Conservation (phyloP, 495 filamentous ascomycete genomes). For the Tuber magnatum region DNA sequence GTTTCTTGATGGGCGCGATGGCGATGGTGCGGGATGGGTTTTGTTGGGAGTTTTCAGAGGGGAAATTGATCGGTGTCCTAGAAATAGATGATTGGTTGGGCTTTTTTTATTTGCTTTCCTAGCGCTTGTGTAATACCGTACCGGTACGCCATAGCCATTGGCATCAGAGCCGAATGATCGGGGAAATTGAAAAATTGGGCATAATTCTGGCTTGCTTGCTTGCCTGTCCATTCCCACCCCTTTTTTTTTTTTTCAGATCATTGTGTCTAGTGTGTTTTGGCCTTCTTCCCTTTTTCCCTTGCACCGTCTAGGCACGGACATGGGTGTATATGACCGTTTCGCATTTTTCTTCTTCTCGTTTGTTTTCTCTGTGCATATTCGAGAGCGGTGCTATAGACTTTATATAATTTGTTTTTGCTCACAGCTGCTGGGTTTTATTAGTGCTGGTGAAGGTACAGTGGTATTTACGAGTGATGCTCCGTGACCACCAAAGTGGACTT, state of each 20-base stretch:
- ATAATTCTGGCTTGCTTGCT: background rate
- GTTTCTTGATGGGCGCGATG: background rate
- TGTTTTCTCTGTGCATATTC: background rate
- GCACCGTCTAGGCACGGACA: background rate
- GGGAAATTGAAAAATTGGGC: background rate
- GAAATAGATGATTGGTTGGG: background rate
- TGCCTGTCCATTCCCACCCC: background rate
- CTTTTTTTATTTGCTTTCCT: background rate
- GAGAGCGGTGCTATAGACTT: background rate
- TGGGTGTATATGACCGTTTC: background rate
- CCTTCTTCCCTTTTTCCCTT: background rate
- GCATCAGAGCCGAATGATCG: background rate
- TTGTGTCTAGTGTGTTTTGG: background rate
- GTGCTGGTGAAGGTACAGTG: background rate
- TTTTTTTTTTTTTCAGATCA: background rate
- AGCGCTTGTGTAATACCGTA: background rate
- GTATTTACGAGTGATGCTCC: background rate
- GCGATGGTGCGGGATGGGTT: background rate
- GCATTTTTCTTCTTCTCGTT: background rate
- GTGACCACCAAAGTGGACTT: background rate
- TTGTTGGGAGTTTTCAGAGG: background rate
- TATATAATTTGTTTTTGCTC: background rate
- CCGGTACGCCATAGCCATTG: background rate
- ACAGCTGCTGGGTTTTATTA: background rate
- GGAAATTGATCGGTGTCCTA: background rate